Base-by-base conservation (phyloP, 2,329 filamentous ascomycete species). In the Ophiocordyceps australis region DNA sequence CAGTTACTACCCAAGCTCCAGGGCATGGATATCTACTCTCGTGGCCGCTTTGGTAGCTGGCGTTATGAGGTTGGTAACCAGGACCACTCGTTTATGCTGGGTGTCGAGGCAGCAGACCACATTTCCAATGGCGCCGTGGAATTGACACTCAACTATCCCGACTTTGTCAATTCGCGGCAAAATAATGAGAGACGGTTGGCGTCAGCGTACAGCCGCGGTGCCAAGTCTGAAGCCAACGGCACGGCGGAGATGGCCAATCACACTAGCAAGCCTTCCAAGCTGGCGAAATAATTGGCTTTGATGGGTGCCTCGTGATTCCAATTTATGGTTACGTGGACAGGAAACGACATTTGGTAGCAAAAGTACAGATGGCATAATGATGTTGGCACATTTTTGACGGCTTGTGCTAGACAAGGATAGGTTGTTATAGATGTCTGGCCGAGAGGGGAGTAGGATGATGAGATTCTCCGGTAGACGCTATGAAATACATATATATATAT, bases 21-120 rank as follows among this genome's bases (percentile, higher is more conserved):
- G 59, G 78, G 73, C 35, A 72, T 81, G 63, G 86, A 74, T 49
- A 98, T 98, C 57, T 80, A 75, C 62, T 93, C 85, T 23, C 82
- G 89, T 55, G 89, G 89, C 42, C 85, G 89, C 35, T 98, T 98
- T 56, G 89, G 89, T 43, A 86, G 77, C 64, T 98, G 89, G 89
- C 70, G 82, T 48, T 98, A 98, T 62, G 89, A 98, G 58, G 80
- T 72, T 38, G 83, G 82, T 47, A 93, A 93, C 68, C 83, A 93
- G 65, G 85, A 94, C 56, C 85, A 94, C 66, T 86, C 78, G 15
- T 94, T 94, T 57, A 94, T 94, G 85, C 64, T 93, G 34, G 85
- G 85, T 48, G 85, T 93, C 13, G 85, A 94, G 59, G 85, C 85
- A 25, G 83, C 73, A 20, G 85, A 94, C 58, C 72, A 81, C 59